A percentile compares a stretch with the other conserved stretches of the same genome.
Evolutionary conservation across 352 stramenopile genomes (phyloP).

Genomic region (Phytopythium delawarense): DNA sequence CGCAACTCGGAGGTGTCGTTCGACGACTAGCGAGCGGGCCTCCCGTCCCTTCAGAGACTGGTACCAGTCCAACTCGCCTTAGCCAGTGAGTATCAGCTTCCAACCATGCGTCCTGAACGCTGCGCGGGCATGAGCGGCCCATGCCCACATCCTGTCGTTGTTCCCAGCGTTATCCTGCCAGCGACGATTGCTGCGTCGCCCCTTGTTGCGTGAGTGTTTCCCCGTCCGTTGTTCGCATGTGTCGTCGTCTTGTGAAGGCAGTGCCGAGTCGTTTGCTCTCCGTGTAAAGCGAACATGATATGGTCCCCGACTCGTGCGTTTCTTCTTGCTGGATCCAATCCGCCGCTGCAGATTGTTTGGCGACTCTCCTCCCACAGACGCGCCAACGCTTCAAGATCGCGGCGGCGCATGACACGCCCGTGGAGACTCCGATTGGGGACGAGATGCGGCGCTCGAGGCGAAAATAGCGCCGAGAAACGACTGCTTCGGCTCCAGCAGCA

Average conservation of each 20-base stretch:
- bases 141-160: not conserved
- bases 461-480: not conserved
- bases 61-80: not conserved
- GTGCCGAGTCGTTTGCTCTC: not conserved
- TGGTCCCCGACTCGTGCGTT: not conserved
- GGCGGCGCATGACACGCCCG: too few relatives aligned
- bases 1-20: slow-evolving; percentile 4
- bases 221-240: not conserved
- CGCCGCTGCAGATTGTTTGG: not conserved
- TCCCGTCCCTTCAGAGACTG: not conserved
- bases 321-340: not conserved
- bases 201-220: not conserved
- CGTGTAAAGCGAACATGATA: not conserved
- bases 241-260: not conserved
- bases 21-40: not conserved
- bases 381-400: too few relatives aligned
- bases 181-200: not conserved
- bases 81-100: not conserved
- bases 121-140: not conserved
- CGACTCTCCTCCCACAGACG: not conserved
- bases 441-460: not conserved
- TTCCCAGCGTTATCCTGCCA: not conserved
- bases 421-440: too few relatives aligned
- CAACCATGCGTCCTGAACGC: not conserved
- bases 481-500: not conserved